These are phyloP conservation scores for Pichia scutulata DNA, from an alignment of 805 yeast species.

Conservation along the genomic window DNA sequence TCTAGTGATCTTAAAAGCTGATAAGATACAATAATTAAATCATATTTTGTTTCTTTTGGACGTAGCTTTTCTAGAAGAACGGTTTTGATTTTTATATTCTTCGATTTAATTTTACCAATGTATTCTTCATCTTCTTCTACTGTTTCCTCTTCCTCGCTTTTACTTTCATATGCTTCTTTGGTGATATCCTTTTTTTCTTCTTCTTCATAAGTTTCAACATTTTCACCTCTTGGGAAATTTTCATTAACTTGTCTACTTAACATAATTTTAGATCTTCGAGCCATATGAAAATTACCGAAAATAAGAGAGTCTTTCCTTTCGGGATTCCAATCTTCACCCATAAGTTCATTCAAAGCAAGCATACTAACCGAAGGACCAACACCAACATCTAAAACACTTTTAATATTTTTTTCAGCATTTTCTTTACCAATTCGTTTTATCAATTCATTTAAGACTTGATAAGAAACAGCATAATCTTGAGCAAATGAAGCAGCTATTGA, in stretches of 20 bases:
- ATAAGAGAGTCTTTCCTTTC: constrained; percentile 62
- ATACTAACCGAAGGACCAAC: constrained; percentile 92
- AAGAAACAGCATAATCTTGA: constrained; percentile 69
- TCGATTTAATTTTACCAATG: constrained; percentile 49
- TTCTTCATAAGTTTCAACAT: constrained; percentile 33
- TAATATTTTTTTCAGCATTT: constrained; percentile 46
- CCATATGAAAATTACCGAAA: constrained; percentile 66
- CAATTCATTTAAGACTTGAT: constrained; percentile 61
- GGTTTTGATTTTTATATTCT: constrained; percentile 46
- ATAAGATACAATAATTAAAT: constrained; percentile 76
- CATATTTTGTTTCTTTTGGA: constrained; percentile 53
- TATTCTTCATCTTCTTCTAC: constrained; percentile 24
- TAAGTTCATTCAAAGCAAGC: constrained; percentile 75
- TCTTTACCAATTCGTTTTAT: constrained; percentile 44
- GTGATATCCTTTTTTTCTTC: constrained; percentile 8
- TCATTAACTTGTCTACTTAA: constrained; percentile 63
- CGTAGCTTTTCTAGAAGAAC: constrained; percentile 42
- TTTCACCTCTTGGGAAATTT: constrained; percentile 20
- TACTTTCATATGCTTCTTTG: constrained; percentile 4
- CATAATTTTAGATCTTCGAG: constrained; percentile 67
- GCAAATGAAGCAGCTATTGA: constrained; percentile 73
- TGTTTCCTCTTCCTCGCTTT: constrained; percentile 3
- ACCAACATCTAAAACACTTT: constrained; percentile 67
- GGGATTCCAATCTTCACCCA: constrained; percentile 60
- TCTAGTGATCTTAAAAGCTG: constrained; percentile 56